Evolutionary conservation across 352 stramenopile genomes (phyloP).

Genomic region (Aphanomyces invadans): DNA sequence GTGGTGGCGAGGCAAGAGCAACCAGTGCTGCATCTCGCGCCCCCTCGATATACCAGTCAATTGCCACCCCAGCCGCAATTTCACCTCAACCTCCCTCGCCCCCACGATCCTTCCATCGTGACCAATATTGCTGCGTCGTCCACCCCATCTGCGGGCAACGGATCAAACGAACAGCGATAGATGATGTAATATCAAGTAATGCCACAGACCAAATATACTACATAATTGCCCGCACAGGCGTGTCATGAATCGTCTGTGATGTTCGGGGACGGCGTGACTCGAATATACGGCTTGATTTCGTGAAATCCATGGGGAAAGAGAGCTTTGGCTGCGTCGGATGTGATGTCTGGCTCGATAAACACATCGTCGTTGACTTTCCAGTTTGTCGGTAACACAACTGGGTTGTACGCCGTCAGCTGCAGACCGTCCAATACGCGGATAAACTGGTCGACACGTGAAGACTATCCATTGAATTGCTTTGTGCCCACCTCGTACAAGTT

Average conservation of each 20-base stretch:
- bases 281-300: slow-evolving; percentile 73
- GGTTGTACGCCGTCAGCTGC: slow-evolving; percentile 62
- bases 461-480: no score
- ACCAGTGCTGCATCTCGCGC: slow-evolving; percentile 29
- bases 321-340: slow-evolving; percentile 55
- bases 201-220: no score
- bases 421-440: slow-evolving; percentile 59
- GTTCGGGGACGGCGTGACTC: slow-evolving; percentile 60
- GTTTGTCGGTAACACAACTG: slow-evolving; percentile 73
- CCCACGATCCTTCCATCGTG: background rate
- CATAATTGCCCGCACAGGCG: no score
- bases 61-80: slow-evolving; percentile 12
- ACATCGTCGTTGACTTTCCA: slow-evolving; percentile 83
- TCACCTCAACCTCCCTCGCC: slow-evolving; percentile 1
- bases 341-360: slow-evolving; percentile 67
- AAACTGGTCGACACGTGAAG: no score
- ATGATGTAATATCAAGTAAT: no score
- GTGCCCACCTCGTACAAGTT: slow-evolving; percentile 76
- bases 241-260: slow-evolving; percentile 54
- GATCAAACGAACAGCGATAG: background rate
- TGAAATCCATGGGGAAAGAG: slow-evolving; percentile 75
- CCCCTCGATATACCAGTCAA: slow-evolving; percentile 21
- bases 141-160: background rate
- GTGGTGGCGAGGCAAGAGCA: slow-evolving; percentile 61
- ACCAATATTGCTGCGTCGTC: background rate